Percentiles rank a stretch among this genome's conserved stretches.
These are phyloP conservation scores for Penicillium thymicola DNA, from an alignment of 2,329 filamentous ascomycete species.

Conservation along the genomic window DNA sequence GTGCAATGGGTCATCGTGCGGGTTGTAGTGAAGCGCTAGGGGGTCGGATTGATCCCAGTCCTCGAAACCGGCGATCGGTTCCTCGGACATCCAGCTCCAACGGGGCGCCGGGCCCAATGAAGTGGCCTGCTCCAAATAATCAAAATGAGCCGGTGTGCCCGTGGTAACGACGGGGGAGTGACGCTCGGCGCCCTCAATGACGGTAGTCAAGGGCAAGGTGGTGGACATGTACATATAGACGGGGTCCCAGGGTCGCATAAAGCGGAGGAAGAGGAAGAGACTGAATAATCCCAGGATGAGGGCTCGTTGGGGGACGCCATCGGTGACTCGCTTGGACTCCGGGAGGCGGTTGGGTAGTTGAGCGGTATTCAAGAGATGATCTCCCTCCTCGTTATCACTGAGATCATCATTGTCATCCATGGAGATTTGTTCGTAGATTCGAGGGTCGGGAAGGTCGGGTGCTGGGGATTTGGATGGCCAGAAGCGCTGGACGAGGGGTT, in stretches of 20 bases:
- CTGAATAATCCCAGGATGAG: conserved; percentile 20
- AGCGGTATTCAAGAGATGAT: conserved; percentile 15
- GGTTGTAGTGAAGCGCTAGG: conserved; percentile 31
- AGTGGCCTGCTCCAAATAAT: conserved; percentile 19
- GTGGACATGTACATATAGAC: conserved; percentile 29
- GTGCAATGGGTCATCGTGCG: conserved; percentile 40
- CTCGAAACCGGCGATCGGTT: conserved; percentile 23
- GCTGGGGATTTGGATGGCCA: neutral
- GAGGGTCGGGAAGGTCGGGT: conserved; percentile 16
- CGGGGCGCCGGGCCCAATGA: conserved; percentile 18
- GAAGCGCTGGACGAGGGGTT: conserved; percentile 3
- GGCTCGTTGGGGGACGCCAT: conserved; percentile 15
- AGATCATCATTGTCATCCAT: conserved; percentile 22
- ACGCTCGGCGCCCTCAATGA: conserved; percentile 19
- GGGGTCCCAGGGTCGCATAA: conserved; percentile 27
- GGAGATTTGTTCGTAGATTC: conserved; percentile 25
- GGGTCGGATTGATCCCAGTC: conserved; percentile 19
- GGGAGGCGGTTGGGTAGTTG: conserved; percentile 3
- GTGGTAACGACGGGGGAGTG: conserved; percentile 19
- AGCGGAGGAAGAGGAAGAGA: conserved; percentile 25
- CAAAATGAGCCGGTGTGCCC: conserved; percentile 20
- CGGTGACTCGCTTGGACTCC: conserved; percentile 9
- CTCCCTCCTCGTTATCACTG: conserved; percentile 24
- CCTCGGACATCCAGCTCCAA: conserved; percentile 27
- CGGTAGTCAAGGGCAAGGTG: conserved; percentile 22